These are phyloP conservation scores for Cupressus sempervirens DNA, from an alignment of 75 land plant genomes.

Conservation along the genomic window DNA sequence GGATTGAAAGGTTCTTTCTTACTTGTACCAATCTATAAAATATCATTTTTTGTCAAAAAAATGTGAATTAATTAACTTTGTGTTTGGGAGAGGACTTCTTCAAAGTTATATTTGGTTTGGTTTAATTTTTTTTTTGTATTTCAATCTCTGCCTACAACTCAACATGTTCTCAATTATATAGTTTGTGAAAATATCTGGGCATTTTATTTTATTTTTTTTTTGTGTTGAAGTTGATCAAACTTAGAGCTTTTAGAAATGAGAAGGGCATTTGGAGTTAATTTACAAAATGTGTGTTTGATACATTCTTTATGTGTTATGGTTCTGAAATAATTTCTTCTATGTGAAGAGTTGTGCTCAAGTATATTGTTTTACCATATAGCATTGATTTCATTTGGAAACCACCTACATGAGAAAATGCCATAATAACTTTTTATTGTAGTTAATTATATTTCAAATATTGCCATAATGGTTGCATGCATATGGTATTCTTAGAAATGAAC, in stretches of 20 bases:
- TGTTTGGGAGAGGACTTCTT: background rate
- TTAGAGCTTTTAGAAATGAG: background rate
- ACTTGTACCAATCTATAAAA: background rate
- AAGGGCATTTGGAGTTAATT: background rate
- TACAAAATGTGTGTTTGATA: too few species aligned
- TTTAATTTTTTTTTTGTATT: background rate
- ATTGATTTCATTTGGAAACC: too few species aligned
- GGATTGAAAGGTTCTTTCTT: constrained; percentile 79
- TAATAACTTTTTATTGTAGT: too few species aligned
- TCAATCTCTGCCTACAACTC: background rate
- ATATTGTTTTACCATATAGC: too few species aligned
- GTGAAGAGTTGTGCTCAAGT: too few species aligned
- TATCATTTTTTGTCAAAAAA: background rate
- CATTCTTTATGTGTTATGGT: too few species aligned
- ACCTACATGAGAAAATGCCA: too few species aligned
- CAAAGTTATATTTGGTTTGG: background rate
- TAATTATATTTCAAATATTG: too few species aligned
- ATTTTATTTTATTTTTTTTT: too few species aligned
- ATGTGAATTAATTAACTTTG: background rate
- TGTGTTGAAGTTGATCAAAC: background rate
- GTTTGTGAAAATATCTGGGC: background rate
- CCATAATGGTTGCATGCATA: too few species aligned
- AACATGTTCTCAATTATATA: background rate
- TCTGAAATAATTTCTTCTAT: too few species aligned
- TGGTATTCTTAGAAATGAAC: too few species aligned